A percentile compares a stretch with the other conserved stretches of the same genome.
phyloP scores from a whole-genome alignment of 2,329 filamentous ascomycete genomes.

The Sclerotinia glacialis region DNA sequence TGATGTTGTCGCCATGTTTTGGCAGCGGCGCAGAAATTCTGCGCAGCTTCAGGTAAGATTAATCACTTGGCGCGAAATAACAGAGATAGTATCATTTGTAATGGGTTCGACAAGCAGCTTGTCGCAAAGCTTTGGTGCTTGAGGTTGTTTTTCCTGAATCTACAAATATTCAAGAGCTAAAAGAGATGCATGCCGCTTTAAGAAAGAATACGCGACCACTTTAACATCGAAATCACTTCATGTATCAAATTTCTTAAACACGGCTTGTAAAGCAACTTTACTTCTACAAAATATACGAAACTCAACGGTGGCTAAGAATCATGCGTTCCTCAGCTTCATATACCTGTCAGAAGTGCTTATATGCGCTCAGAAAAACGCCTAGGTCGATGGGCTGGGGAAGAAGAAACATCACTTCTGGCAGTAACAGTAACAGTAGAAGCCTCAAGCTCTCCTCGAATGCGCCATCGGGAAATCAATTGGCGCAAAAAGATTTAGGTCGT shows the following conservation, averaged over 20 bases:
- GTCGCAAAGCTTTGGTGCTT: slow-evolving; percentile 23
- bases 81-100: slow-evolving; percentile 27
- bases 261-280: neutral
- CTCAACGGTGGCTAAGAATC: neutral
- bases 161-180: slow-evolving; percentile 21
- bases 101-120: slow-evolving; percentile 32
- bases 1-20: slow-evolving; percentile 87
- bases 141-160: slow-evolving; percentile 15
- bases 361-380: slow-evolving; percentile 32
- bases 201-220: slow-evolving; percentile 20
- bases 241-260: slow-evolving; percentile 13
- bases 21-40: slow-evolving; percentile 34
- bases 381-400: slow-evolving; percentile 25
- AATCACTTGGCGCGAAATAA: slow-evolving; percentile 14
- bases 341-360: slow-evolving; percentile 39
- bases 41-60: slow-evolving; percentile 29
- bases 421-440: slow-evolving; percentile 25
- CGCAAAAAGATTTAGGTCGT: slow-evolving; percentile 26
- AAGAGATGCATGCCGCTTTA: slow-evolving; percentile 21
- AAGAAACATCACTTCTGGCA: slow-evolving; percentile 32
- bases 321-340: slow-evolving; percentile 36
- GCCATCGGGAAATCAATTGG: slow-evolving; percentile 21
- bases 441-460: slow-evolving; percentile 24
- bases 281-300: neutral
- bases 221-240: slow-evolving; percentile 20